These are phyloP conservation scores for Lachancea waltii DNA, from an alignment of 805 yeast species.

Conservation along the genomic window DNA sequence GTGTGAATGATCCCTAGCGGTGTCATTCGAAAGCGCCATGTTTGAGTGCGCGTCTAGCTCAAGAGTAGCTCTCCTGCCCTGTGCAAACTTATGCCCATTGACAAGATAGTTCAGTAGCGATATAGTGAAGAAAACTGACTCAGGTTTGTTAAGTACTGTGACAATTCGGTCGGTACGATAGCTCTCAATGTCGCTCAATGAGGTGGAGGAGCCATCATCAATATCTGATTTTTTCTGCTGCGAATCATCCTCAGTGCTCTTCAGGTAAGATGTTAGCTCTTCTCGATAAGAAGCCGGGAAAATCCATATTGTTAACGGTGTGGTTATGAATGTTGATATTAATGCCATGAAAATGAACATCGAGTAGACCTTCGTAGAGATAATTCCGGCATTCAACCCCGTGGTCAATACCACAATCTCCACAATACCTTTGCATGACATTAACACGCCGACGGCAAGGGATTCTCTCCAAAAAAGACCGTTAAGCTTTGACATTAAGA, in stretches of 20 bases:
- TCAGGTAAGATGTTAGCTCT: constrained; percentile 34
- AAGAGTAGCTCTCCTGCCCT: not conserved
- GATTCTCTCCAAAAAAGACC: constrained; percentile 71
- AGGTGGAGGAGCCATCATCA: not conserved
- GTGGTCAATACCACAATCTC: constrained; percentile 73
- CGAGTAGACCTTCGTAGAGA: constrained; percentile 57
- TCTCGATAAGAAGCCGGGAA: constrained; percentile 61
- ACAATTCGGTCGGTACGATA: constrained; percentile 2
- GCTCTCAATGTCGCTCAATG: not conserved
- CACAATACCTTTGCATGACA: constrained; percentile 87
- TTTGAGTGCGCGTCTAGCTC: not conserved
- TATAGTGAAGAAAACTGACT: constrained; percentile 2
- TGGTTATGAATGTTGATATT: constrained; percentile 69
- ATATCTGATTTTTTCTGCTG: not conserved
- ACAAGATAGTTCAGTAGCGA: constrained; percentile 17
- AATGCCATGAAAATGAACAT: constrained; percentile 84
- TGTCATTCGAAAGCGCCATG: not conserved
- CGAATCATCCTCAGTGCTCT: constrained; percentile 29
- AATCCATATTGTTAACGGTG: constrained; percentile 57
- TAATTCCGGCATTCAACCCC: constrained; percentile 66
- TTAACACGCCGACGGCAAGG: constrained; percentile 66
- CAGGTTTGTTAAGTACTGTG: constrained; percentile 7
- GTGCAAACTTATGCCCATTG: constrained; percentile 14
- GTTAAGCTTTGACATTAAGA: constrained; percentile 52
- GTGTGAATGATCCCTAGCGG: not conserved